These are phyloP conservation scores for Rhexocercosporidium sp. DNA, from an alignment of 2,329 filamentous ascomycete species.

Conservation along the genomic window DNA sequence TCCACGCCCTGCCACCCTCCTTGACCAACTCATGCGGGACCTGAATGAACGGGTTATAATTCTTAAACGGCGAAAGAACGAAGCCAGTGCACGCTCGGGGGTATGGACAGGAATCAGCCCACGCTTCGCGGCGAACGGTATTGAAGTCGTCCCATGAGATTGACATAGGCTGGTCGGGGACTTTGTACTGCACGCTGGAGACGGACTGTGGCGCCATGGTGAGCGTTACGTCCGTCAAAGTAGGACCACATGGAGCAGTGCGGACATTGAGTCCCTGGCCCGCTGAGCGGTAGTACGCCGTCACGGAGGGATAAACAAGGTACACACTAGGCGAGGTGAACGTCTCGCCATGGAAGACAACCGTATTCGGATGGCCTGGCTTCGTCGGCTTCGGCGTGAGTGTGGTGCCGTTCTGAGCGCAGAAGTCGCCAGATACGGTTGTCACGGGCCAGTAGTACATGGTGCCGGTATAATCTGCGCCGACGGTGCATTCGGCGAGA, in stretches of 20 bases:
- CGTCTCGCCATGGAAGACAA: neutral
- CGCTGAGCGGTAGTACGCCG: neutral
- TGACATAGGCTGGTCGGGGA: neutral
- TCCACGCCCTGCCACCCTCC: neutral
- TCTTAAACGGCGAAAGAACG: neutral
- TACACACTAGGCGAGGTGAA: slow-evolving; percentile 12
- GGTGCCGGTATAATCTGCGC: neutral
- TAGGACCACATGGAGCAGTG: neutral
- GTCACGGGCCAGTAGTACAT: slow-evolving; percentile 19
- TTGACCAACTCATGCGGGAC: neutral
- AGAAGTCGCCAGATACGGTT: slow-evolving; percentile 16
- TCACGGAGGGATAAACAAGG: neutral
- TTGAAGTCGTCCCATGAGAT: slow-evolving; percentile 1
- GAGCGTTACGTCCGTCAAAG: neutral
- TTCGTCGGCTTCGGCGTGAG: slow-evolving; percentile 5
- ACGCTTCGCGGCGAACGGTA: neutral
- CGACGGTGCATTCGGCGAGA: slow-evolving; percentile 9
- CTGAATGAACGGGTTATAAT: neutral
- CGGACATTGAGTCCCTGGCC: neutral
- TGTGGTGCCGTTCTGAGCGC: slow-evolving; percentile 15
- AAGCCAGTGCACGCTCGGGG: neutral
- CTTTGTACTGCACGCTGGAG: neutral
- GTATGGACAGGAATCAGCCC: neutral
- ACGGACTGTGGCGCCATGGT: neutral
- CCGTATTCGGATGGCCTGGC: neutral